A percentile compares a stretch with the other conserved stretches of the same genome.
These are phyloP conservation scores for Ichthyophthirius multifiliis DNA, from an alignment of 169 alveolate species.

Conservation along the genomic window DNA sequence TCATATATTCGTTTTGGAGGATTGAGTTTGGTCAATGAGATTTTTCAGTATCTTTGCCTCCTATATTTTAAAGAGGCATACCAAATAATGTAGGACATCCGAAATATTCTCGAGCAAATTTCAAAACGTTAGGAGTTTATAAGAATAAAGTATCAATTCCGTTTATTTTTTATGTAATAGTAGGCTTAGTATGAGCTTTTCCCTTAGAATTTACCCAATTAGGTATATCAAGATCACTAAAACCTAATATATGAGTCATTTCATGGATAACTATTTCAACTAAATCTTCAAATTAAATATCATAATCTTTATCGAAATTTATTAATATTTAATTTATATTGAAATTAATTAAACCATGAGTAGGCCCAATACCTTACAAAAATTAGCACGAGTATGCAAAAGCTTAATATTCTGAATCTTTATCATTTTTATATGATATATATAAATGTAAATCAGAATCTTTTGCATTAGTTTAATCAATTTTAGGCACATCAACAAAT, in stretches of 20 bases:
- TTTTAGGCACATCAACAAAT: background rate
- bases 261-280: background rate
- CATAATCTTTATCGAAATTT: background rate
- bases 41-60: constrained; percentile 42
- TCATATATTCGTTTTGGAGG: background rate
- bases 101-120: constrained; percentile 29
- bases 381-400: background rate
- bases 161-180: background rate
- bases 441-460: background rate
- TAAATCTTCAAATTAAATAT: background rate
- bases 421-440: background rate
- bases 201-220: background rate
- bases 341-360: background rate
- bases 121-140: constrained; percentile 30
- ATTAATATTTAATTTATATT: background rate
- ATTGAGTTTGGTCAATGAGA: background rate
- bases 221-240: background rate
- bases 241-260: background rate
- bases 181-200: background rate
- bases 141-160: background rate
- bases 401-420: background rate
- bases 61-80: constrained; percentile 39
- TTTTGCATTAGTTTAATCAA: background rate
- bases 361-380: background rate
- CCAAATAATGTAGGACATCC: constrained; percentile 28